Conservation (phyloP, 75 land plant species). For the Sequoiadendron giganteum region DNA sequence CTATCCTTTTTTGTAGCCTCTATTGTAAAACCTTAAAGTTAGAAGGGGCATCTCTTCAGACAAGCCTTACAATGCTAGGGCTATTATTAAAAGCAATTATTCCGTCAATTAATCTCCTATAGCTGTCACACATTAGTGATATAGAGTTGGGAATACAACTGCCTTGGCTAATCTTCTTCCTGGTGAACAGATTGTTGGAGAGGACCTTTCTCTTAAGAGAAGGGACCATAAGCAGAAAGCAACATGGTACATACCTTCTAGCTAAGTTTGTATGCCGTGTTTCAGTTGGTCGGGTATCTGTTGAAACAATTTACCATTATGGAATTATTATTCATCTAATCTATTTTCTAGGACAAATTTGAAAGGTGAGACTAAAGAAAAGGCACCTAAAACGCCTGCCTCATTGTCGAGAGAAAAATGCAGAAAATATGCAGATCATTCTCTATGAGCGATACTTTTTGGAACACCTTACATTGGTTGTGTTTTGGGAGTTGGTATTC, state of each 20-base stretch:
- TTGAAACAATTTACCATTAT: constrained; percentile 30
- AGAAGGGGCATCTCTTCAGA: background rate
- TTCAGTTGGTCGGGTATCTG: constrained; percentile 25
- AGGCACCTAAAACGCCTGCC: background rate
- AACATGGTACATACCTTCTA: constrained; percentile 33
- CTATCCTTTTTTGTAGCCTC: background rate
- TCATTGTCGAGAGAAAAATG: background rate
- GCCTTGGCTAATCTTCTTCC: constrained; percentile 17
- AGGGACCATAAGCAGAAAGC: constrained; percentile 35
- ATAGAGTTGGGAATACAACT: constrained; percentile 27
- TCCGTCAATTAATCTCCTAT: constrained; percentile 28
- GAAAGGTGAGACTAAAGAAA: background rate
- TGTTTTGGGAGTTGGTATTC: background rate
- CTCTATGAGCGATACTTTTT: background rate
- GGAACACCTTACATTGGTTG: background rate
- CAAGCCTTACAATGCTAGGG: background rate
- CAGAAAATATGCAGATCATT: no score
- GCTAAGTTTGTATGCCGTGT: constrained; percentile 22
- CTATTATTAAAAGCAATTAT: background rate
- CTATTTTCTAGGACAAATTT: background rate
- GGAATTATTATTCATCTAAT: constrained; percentile 35
- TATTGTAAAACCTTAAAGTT: background rate
- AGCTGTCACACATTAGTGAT: constrained; percentile 22
- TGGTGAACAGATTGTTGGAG: constrained; percentile 19
- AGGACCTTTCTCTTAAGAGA: constrained; percentile 30